These are phyloP conservation scores for Verbena officinalis DNA, from an alignment of 257 asterid genomes.

Conservation along the genomic window DNA sequence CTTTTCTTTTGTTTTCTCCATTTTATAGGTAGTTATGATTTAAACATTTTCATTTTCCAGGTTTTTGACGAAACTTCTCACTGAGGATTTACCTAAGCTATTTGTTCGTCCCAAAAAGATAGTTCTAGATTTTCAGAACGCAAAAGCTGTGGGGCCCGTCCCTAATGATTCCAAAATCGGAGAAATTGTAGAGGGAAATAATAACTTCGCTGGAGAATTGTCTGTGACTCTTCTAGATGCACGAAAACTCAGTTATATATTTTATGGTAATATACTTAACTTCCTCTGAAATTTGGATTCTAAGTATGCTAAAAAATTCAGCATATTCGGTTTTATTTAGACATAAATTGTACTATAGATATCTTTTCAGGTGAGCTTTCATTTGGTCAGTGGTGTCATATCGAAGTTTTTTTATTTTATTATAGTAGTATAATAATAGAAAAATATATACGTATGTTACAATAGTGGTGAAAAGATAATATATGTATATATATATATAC, in stretches of 20 bases:
- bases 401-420: too few relatives aligned
- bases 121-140: constrained; percentile 88
- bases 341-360: too few relatives aligned
- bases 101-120: constrained; percentile 97
- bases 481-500: too few relatives aligned
- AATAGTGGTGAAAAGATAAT: too few relatives aligned
- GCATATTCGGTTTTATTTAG: too few relatives aligned
- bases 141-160: constrained; percentile 72
- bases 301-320: neutral
- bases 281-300: constrained; percentile 14
- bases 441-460: too few relatives aligned
- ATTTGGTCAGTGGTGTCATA: too few relatives aligned
- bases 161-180: constrained; percentile 51
- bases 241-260: constrained; percentile 72
- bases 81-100: constrained; percentile 90
- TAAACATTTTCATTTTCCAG: constrained; percentile 40
- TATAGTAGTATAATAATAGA: too few relatives aligned
- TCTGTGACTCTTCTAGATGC: constrained; percentile 97
- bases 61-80: constrained; percentile 89
- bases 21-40: constrained; percentile 17
- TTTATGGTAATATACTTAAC: constrained; percentile 67
- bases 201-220: constrained; percentile 83
- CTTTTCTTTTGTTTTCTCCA: constrained; percentile 6
- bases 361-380: too few relatives aligned
- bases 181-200: constrained; percentile 83